A percentile compares a stretch with the other conserved stretches of the same genome.
Evolutionary conservation across 2,329 filamentous ascomycete species (phyloP).

Genomic region (Colletotrichum truncatum): DNA sequence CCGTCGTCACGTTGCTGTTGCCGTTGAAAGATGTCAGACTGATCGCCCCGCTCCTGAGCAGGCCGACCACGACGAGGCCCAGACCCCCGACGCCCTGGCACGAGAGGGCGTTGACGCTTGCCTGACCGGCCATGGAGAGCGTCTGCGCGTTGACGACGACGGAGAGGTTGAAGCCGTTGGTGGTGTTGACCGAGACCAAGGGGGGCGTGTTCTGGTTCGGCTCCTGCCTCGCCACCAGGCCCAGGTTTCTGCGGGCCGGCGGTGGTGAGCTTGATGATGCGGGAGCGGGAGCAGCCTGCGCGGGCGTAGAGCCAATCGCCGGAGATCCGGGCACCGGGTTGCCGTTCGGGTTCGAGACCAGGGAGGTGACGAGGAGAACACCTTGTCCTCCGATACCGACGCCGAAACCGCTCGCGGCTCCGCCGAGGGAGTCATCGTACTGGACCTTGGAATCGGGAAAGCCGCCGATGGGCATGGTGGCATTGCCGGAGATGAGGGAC

Average conservation of each 20-base stretch:
- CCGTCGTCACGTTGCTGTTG: constrained; percentile 17
- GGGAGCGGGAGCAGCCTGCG: not conserved
- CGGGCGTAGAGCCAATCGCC: not conserved
- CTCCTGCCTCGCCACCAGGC: constrained; percentile 9
- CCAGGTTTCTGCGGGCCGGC: not conserved
- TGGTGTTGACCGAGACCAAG: constrained; percentile 23
- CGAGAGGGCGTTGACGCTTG: constrained; percentile 38
- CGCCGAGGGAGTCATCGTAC: constrained; percentile 46
- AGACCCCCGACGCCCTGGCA: constrained; percentile 45
- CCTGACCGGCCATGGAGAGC: constrained; percentile 40
- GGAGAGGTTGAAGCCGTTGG: constrained; percentile 37
- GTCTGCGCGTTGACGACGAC: constrained; percentile 38
- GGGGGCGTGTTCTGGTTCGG: constrained; percentile 14
- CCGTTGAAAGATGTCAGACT: constrained; percentile 11
- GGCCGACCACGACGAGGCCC: constrained; percentile 36
- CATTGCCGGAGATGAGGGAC: constrained; percentile 40
- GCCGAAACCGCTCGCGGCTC: constrained; percentile 45
- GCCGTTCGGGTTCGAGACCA: constrained; percentile 35
- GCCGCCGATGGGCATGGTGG: constrained; percentile 29
- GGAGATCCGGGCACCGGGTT: not conserved
- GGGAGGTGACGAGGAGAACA: constrained; percentile 39
- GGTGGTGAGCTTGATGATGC: not conserved
- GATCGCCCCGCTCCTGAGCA: constrained; percentile 36
- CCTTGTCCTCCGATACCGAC: constrained; percentile 44
- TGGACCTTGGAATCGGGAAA: constrained; percentile 36